Evolutionary conservation across 2,329 filamentous ascomycete genomes (phyloP), one percentile per base, ranked within the genome.

Genomic region (Aspergillus vadensis): DNA sequence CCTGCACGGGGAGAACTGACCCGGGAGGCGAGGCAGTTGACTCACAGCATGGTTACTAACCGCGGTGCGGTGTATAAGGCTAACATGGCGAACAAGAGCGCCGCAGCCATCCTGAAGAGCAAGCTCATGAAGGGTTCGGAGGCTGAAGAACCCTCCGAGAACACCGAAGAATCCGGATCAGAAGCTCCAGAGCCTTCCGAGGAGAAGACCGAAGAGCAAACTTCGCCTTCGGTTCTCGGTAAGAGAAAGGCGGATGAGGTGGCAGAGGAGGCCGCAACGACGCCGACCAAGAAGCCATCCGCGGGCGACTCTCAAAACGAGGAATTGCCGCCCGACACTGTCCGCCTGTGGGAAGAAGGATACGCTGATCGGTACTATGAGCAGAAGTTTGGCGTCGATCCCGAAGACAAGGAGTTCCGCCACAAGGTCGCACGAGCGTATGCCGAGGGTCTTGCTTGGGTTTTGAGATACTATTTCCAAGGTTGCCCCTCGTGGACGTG

Each of bases 401-500:
- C 91, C 2, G 85, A 89, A 56, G 91, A 99, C 74, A 82, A 90
- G 52, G 90, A 88, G 55, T 98, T 98, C 76, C 90, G 94, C 57
- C 90, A 93, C 76, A 86, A 92, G 71, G 96, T 99, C 59, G 95
- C 90, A 38, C 86, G 87, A 57, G 87, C 91, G n/a, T 99, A 99
- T 74, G 92, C 94, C 12, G 92, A 98, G 80, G 95, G 95, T 38
- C 84, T 99, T 9, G 90, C 90, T 21, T 99, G 96, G 95, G 95
- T 99, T 41, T 81, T 99, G 54, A 83, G 93, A 38, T 99, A 99
- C 78, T 99, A 99, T 76, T 97, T 97, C 76, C 95, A 99, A 77
- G 95, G 95, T 25, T 99, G 95, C 70, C 92, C 95, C 21, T 97
- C 92, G 0, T 99, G 96, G 95, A 96, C 94, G 55, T 99, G 95